Conservation (phyloP, 345 rosid species). For the Bruguiera parviflora region DNA sequence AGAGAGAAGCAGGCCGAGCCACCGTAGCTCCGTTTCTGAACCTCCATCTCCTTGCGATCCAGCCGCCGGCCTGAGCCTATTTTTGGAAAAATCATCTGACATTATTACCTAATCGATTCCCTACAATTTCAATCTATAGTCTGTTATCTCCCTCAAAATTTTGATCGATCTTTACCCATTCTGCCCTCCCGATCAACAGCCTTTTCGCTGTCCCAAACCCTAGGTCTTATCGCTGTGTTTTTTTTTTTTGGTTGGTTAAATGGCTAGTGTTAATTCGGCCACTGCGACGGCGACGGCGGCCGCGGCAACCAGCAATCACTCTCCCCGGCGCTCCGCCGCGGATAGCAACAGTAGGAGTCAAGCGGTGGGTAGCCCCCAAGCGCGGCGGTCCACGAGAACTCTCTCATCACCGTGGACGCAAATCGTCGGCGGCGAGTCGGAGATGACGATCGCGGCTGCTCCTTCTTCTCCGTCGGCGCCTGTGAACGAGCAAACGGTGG, state of each 20-base stretch:
- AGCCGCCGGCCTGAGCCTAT: too few relatives aligned
- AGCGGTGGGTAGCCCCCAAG: conserved; percentile 19
- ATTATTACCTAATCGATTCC: too few relatives aligned
- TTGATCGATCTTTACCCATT: too few relatives aligned
- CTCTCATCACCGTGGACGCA: conserved; percentile 44
- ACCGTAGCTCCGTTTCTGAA: too few relatives aligned
- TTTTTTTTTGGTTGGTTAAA: not conserved
- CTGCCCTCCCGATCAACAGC: not conserved
- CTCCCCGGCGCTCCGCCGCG: not conserved
- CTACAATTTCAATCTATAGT: too few relatives aligned
- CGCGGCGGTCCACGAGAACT: conserved; percentile 14
- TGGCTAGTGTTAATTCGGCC: not conserved
- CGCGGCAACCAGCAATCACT: not conserved
- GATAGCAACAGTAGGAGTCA: not conserved
- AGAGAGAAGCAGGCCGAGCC: too few relatives aligned
- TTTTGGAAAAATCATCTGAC: too few relatives aligned
- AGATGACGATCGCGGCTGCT: conserved; percentile 17
- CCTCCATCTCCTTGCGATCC: too few relatives aligned
- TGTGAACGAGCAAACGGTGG: conserved; percentile 22
- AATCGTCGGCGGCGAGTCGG: conserved; percentile 43
- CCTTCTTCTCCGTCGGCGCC: conserved; percentile 20
- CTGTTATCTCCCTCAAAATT: too few relatives aligned
- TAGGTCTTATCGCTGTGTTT: not conserved
- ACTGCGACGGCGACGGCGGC: not conserved
- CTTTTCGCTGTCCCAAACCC: not conserved